Evolutionary conservation across 495 filamentous ascomycete species (phyloP).

Genomic region (Parmelia sp.): DNA sequence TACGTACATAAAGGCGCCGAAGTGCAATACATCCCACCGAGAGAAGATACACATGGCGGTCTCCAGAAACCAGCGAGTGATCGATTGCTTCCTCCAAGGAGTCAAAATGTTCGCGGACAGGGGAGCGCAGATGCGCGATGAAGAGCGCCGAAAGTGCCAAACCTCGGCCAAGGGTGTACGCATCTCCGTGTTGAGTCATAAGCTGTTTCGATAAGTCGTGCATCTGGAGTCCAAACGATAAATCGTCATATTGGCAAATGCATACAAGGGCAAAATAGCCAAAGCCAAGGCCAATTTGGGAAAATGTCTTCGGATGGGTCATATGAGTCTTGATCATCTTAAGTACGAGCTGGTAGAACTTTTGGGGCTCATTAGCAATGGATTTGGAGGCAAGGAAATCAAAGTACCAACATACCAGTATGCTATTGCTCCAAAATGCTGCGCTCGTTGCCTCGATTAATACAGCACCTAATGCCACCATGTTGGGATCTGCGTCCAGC

Average conservation of each 20-base stretch:
- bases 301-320: slow-evolving; percentile 52
- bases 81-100: slow-evolving; percentile 65
- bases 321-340: slow-evolving; percentile 66
- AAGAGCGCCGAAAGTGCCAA: slow-evolving; percentile 68
- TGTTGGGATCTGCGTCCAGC: slow-evolving; percentile 43
- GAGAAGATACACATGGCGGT: slow-evolving; percentile 67
- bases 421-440: slow-evolving; percentile 73
- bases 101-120: slow-evolving; percentile 52
- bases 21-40: slow-evolving; percentile 66
- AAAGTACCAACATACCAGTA: slow-evolving; percentile 15
- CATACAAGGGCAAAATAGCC: slow-evolving; percentile 68
- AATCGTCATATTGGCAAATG: slow-evolving; percentile 59
- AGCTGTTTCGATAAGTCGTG: slow-evolving; percentile 58
- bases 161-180: slow-evolving; percentile 63
- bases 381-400: neutral
- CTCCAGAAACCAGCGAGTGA: slow-evolving; percentile 61
- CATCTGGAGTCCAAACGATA: slow-evolving; percentile 60
- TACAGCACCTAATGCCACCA: slow-evolving; percentile 64
- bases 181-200: slow-evolving; percentile 59
- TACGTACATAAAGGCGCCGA: slow-evolving; percentile 65
- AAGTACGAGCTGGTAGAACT: slow-evolving; percentile 71
- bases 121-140: slow-evolving; percentile 62
- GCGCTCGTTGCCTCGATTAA: slow-evolving; percentile 70
- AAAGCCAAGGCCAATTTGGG: slow-evolving; percentile 70
- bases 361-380: slow-evolving; percentile 32